Evolutionary conservation across 345 rosid genomes (phyloP).

Genomic region (Mallotus nudiflorus): DNA sequence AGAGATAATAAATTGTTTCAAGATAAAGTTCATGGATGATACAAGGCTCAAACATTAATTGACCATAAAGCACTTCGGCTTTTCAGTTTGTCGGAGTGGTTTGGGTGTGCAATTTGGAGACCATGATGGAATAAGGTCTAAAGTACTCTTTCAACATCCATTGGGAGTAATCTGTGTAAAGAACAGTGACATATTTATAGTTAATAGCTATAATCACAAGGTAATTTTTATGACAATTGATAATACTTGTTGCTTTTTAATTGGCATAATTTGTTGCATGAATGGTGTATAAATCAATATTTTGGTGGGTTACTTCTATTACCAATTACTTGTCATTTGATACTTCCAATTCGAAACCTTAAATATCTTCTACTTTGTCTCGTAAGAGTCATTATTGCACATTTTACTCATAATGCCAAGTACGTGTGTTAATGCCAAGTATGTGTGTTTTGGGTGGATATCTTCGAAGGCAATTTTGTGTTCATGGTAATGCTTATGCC

Average conservation of each 20-base stretch:
- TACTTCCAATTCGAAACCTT: background rate
- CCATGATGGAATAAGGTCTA: constrained; percentile 82
- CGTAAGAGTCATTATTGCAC: background rate
- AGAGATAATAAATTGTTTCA: no score
- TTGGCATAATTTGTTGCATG: background rate
- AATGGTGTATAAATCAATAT: no score
- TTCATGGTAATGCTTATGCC: background rate
- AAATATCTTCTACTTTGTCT: background rate
- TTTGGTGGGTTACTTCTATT: no score
- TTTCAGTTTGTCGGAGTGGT: no score
- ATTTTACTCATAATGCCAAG: background rate
- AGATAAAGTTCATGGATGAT: no score
- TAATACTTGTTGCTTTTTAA: background rate
- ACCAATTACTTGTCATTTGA: no score
- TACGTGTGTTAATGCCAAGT: no score
- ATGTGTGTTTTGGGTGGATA: background rate
- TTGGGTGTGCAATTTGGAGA: constrained; percentile 96
- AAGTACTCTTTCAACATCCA: constrained; percentile 94
- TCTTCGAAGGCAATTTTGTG: background rate
- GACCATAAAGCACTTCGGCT: no score
- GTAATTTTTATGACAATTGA: constrained; percentile 29
- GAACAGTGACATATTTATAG: constrained; percentile 70
- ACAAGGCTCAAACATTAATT: no score
- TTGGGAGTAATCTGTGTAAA: constrained; percentile 72
- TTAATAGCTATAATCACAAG: constrained; percentile 98